Evolutionary conservation across 2,329 filamentous ascomycete genomes (phyloP), one percentile per base, ranked within the genome.

Genomic region (Alternaria novae-zelandiae): DNA sequence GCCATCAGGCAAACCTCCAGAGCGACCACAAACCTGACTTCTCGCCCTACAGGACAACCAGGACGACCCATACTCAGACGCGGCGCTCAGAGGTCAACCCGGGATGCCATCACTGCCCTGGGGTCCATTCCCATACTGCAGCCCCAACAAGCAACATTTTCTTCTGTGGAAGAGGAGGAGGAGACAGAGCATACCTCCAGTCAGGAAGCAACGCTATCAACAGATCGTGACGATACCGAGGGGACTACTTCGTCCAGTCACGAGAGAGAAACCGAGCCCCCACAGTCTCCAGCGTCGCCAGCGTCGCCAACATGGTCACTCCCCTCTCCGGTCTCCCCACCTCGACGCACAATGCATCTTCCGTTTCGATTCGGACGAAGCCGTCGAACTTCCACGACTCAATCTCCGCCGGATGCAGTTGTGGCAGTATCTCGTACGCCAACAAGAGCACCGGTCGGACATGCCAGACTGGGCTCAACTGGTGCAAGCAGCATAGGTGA

Each of bases 41-140:
- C 58, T 45, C 67, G 55, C 30, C 32, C 57, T 17, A 57, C 49
- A 17, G 61, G 45, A 45, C 57, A 56, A 6, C 36, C 60, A 43
- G 66, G 69, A 57, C 69, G 71, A 12, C 73, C 71, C 44, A 51
- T 67, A 11, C 61, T 80, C 21, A 68, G 69, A 53, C 74, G 66
- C 44, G 78, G 78, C 28, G 71, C 79, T 4, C 65, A 73, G 57
- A 75, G 74, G 41, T 72, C 70, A n/a, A 68, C 71, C 9, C 72
- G 75, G 30, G 72, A 76, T 58, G 72, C 76, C 32, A 65, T 79
- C 28, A 71, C 68, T 21, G 57, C 55, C 21, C 68, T 75, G 21
- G 73, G 71, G 28, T 61, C 68, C 23, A 72, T 77, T 36, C 73
- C 78, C 21, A 32, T 73, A 8, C 54, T 78, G 25, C 68, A 65